These are phyloP conservation scores for Trichoderma sp. DNA, from an alignment of 2,329 filamentous ascomycete genomes.

Conservation along the genomic window DNA sequence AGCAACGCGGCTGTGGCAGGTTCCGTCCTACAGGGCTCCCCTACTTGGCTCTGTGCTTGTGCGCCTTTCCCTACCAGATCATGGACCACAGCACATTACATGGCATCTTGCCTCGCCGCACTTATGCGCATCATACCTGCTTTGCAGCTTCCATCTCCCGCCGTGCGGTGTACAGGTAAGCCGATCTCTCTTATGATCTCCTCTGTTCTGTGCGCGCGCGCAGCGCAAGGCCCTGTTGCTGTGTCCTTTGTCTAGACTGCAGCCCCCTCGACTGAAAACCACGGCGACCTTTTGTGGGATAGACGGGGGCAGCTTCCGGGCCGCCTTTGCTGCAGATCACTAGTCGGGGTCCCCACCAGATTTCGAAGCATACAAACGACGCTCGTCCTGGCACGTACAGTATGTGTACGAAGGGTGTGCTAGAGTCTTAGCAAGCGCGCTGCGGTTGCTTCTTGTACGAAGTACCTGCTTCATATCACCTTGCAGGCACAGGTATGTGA, in stretches of 20 bases:
- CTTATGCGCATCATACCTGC: conserved; percentile 40
- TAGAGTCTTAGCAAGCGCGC: background rate
- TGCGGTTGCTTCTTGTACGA: background rate
- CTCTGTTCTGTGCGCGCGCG: background rate
- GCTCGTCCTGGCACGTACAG: background rate
- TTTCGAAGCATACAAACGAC: background rate
- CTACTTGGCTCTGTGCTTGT: conserved; percentile 2
- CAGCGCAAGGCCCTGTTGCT: background rate
- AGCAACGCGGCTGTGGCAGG: conserved; percentile 11
- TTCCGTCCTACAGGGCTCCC: conserved; percentile 15
- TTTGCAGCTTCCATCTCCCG: conserved; percentile 13
- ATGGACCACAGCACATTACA: conserved; percentile 6
- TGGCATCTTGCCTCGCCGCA: conserved; percentile 19
- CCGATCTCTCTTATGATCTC: background rate
- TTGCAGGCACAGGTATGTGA: background rate
- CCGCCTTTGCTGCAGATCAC: conserved; percentile 19
- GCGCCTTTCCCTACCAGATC: conserved; percentile 1
- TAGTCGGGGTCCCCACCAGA: conserved; percentile 6
- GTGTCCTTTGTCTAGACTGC: conserved; percentile 4
- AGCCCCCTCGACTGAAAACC: conserved; percentile 13
- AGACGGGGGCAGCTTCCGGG: conserved; percentile 15
- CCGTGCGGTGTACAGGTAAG: background rate
- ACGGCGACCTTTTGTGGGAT: conserved; percentile 12
- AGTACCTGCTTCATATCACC: background rate
- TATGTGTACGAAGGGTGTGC: too few species aligned